Evolutionary conservation across 1,284 basidiomycete species (phyloP), one percentile per base, ranked within the genome.

Genomic region (Cystobasidium pallidum): DNA sequence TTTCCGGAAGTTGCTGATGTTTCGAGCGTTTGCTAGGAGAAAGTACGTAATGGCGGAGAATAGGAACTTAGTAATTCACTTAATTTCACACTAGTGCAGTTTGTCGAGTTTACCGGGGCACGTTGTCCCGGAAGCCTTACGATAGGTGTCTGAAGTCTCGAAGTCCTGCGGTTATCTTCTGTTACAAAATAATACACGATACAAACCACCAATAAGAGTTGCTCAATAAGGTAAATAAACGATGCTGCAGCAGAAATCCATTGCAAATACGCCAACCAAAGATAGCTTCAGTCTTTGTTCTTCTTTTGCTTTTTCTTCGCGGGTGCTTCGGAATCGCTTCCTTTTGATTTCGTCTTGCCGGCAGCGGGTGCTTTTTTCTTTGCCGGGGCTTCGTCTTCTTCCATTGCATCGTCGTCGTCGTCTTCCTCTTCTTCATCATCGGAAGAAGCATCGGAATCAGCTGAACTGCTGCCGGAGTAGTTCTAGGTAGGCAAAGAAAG

Each of bases 251-350:
- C 26, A 17, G 4, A 10, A 26, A 30, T 32, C 26, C n/a, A n/a
- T n/a, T n/a, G n/a, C n/a, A n/a, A n/a, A 13, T 28, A 39, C 6
- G 36, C 36, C 7, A 39, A 39, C n/a, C n/a, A n/a, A 13, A 39
- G 36, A 39, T 39, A 39, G 36, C 26, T 36, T 34, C 65, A 59
- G 28, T 74, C 67, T 66, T 75, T 77, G 34, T 51, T 71, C 73
- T 83, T 83, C 54, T 80, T 80, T 47, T 78, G 80, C 78, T 81
- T 81, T 77, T 83, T 83, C 73, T 81, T 81, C 71, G 78, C 75
- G 77, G 82, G 84, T 78, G 82, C 82, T 65, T 77, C 77, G 13
- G 55, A 26, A 24, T 68, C 73, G 39, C 63, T 68, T 28, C 51
- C 39, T 57, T 58, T 24, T 59, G 61, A 78, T 74, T 83, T 83